These are phyloP conservation scores for Mycena venus DNA, from an alignment of 768 basidiomycete genomes.

Conservation along the genomic window DNA sequence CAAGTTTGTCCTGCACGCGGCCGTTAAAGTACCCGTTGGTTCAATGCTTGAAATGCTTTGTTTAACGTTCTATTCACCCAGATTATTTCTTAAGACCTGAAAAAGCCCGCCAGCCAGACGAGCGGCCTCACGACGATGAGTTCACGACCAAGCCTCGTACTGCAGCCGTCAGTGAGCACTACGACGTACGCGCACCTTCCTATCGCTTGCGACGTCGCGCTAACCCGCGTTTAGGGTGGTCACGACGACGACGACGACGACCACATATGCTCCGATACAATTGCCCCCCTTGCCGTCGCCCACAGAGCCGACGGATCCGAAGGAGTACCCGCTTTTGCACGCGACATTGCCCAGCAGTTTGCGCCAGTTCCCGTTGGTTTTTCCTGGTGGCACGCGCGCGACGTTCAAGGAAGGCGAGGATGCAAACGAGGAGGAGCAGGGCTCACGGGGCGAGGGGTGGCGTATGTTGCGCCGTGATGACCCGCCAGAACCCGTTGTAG, in stretches of 20 bases:
- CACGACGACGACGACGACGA: conserved; percentile 93
- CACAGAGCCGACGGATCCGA: conserved; percentile 79
- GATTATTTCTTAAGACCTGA: conserved; percentile 21
- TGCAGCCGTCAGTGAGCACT: conserved; percentile 87
- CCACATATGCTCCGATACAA: conserved; percentile 90
- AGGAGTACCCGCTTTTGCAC: conserved; percentile 83
- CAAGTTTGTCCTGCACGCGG: background rate
- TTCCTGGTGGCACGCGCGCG: conserved; percentile 85
- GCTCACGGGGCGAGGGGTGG: conserved; percentile 79
- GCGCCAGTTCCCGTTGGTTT: conserved; percentile 81
- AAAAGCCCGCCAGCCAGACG: background rate
- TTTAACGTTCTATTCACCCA: conserved; percentile 6
- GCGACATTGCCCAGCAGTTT: conserved; percentile 81
- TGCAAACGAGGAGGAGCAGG: conserved; percentile 81
- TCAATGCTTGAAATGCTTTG: conserved; percentile 5
- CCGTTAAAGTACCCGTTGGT: background rate
- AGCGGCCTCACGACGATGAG: conserved; percentile 60
- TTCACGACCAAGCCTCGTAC: conserved; percentile 75
- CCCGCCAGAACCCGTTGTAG: conserved; percentile 67
- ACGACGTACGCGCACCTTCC: conserved; percentile 74
- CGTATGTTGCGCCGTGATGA: conserved; percentile 80
- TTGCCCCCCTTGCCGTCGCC: conserved; percentile 82
- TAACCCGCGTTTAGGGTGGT: conserved; percentile 70
- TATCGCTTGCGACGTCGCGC: conserved; percentile 38
- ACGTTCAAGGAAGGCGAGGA: conserved; percentile 79